Conservation (phyloP, 768 basidiomycete genomes). For the Trametes maxima region DNA sequence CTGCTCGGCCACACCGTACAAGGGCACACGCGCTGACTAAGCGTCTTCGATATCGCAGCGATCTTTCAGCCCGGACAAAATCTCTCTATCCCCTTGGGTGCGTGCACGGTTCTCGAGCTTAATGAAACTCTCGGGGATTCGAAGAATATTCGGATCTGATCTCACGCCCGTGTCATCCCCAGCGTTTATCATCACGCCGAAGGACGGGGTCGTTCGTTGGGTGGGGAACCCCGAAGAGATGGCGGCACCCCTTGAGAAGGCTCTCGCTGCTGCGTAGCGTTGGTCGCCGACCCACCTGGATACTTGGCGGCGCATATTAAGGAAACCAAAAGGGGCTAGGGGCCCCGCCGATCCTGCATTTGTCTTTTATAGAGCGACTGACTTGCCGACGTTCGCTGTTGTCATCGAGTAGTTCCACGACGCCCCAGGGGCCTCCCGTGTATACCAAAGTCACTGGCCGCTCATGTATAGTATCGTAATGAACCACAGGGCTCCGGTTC, state of each 20-base stretch:
- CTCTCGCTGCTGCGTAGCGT: slow-evolving; percentile 20
- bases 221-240: slow-evolving; percentile 35
- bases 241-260: slow-evolving; percentile 27
- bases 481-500: neutral
- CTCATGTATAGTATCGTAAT: slow-evolving; percentile 2
- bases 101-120: slow-evolving; percentile 17
- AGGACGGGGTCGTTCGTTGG: slow-evolving; percentile 32
- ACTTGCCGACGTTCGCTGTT: neutral
- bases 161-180: neutral
- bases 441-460: neutral
- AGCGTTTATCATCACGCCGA: slow-evolving; percentile 34
- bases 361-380: neutral
- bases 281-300: neutral
- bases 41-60: slow-evolving; percentile 23
- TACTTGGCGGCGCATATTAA: neutral
- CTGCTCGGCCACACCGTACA: neutral
- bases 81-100: slow-evolving; percentile 34
- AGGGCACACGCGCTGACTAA: slow-evolving; percentile 6
- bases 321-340: neutral
- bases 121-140: slow-evolving; percentile 16
- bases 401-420: neutral
- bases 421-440: neutral
- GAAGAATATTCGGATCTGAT: slow-evolving; percentile 3
- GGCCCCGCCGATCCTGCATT: neutral
- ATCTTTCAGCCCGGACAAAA: slow-evolving; percentile 34